These are phyloP conservation scores for Diaporthe sp. DNA, from an alignment of 2,329 filamentous ascomycete genomes.

Conservation along the genomic window DNA sequence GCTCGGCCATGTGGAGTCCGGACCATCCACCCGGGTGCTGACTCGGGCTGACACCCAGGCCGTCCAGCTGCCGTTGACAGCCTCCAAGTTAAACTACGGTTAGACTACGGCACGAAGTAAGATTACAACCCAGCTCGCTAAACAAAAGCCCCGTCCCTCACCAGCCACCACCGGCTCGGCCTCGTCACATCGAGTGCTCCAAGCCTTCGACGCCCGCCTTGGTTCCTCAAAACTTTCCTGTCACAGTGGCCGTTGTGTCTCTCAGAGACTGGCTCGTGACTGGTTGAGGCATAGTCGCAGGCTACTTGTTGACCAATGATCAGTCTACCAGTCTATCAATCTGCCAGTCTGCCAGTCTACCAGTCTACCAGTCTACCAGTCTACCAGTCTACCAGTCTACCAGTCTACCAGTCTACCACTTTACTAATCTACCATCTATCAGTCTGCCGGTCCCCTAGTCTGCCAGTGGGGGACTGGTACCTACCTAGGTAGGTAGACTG, in stretches of 20 bases:
- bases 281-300: background rate
- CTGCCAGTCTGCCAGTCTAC: too few species aligned
- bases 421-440: too few species aligned
- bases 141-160: too few species aligned
- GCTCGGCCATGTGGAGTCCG: conserved; percentile 9
- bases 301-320: background rate
- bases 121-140: background rate
- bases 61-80: background rate
- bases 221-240: background rate
- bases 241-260: background rate
- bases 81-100: background rate
- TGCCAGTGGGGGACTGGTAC: too few species aligned
- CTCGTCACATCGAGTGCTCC: background rate
- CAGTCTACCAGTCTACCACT: too few species aligned
- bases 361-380: too few species aligned
- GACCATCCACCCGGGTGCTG: conserved; percentile 10
- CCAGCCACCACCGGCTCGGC: background rate
- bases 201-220: background rate
- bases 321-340: too few species aligned
- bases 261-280: background rate
- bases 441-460: too few species aligned
- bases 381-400: too few species aligned
- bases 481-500: too few species aligned
- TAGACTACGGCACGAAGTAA: background rate
- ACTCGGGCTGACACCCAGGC: conserved; percentile 11